Evolutionary conservation across 495 filamentous ascomycete genomes (phyloP).

Genomic region (Wilcoxina mikolae): DNA sequence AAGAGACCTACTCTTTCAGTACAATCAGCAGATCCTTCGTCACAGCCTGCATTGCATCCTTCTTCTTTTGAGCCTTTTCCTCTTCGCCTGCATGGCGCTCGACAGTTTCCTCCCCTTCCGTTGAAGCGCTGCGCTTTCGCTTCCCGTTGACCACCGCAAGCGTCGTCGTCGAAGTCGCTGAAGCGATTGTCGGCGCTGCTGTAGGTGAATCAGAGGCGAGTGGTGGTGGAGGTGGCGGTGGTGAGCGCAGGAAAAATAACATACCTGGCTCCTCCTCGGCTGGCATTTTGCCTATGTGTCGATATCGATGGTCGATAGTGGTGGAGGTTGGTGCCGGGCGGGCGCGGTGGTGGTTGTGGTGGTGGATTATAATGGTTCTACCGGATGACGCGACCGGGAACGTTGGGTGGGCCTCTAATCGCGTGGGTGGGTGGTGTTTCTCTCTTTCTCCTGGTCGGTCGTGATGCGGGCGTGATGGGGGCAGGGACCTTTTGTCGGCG

Average conservation of each 20-base stretch:
- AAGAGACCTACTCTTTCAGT: conserved; percentile 24
- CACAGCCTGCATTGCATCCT: conserved; percentile 13
- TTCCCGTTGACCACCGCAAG: conserved; percentile 11
- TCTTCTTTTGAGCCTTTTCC: conserved; percentile 6
- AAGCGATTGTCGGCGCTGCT: not conserved
- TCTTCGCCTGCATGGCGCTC: not conserved
- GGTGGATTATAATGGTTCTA: not conserved
- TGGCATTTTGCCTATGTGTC: not conserved
- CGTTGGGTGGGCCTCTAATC: too few species aligned
- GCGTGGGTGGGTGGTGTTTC: too few species aligned
- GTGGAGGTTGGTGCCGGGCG: not conserved
- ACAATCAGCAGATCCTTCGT: conserved; percentile 20
- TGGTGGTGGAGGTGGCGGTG: not conserved
- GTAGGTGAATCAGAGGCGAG: not conserved
- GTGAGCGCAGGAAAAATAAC: not conserved
- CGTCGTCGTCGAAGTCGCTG: not conserved
- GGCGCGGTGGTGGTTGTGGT: not conserved
- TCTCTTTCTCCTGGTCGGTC: too few species aligned
- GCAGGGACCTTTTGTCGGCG: too few species aligned
- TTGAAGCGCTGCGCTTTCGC: conserved; percentile 13
- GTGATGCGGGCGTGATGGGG: too few species aligned
- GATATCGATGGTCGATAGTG: not conserved
- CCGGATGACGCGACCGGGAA: too few species aligned
- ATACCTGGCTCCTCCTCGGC: not conserved
- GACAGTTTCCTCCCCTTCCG: not conserved